A percentile compares a stretch with the other conserved stretches of the same genome.
Conservation (phyloP, 2,329 filamentous ascomycete species). For the Verticillium zaregamsianum region DNA sequence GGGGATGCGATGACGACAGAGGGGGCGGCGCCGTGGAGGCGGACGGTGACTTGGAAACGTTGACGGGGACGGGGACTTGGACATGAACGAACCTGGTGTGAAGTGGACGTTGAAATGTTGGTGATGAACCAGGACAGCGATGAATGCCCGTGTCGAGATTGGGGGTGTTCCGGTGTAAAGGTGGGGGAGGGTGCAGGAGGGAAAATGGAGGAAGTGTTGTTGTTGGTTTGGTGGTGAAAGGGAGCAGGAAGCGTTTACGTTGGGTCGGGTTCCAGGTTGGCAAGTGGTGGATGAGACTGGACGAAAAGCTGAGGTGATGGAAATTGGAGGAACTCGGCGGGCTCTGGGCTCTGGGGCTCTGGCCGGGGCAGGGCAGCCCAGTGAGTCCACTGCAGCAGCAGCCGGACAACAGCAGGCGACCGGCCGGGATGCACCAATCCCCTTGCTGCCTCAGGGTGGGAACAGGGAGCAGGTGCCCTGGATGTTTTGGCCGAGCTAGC, state of each 20-base stretch:
- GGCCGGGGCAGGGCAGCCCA: neutral
- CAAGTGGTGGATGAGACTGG: slow-evolving; percentile 1
- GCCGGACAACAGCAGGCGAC: neutral
- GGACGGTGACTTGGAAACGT: slow-evolving; percentile 9
- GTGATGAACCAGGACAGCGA: neutral
- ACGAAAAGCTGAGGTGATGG: slow-evolving; percentile 7
- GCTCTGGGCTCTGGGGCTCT: slow-evolving; percentile 1
- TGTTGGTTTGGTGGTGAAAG: slow-evolving; percentile 7
- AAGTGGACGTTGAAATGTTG: neutral
- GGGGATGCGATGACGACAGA: slow-evolving; percentile 36
- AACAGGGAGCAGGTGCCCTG: neutral
- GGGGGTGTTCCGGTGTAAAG: neutral
- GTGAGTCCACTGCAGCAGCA: neutral
- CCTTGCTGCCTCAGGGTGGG: neutral
- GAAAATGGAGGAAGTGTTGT: slow-evolving; percentile 4
- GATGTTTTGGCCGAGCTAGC: neutral
- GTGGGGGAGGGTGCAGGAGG: slow-evolving; percentile 3
- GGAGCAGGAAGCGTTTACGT: slow-evolving; percentile 3
- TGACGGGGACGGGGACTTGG: slow-evolving; percentile 7
- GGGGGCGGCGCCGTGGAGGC: slow-evolving; percentile 19
- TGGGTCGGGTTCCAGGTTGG: slow-evolving; percentile 5
- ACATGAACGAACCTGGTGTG: slow-evolving; percentile 12
- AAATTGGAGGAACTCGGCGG: slow-evolving; percentile 3
- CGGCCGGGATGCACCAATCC: neutral
- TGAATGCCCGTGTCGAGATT: slow-evolving; percentile 1